Conservation (phyloP, 2,329 filamentous ascomycete species). For the Rhinocladiella similis region DNA sequence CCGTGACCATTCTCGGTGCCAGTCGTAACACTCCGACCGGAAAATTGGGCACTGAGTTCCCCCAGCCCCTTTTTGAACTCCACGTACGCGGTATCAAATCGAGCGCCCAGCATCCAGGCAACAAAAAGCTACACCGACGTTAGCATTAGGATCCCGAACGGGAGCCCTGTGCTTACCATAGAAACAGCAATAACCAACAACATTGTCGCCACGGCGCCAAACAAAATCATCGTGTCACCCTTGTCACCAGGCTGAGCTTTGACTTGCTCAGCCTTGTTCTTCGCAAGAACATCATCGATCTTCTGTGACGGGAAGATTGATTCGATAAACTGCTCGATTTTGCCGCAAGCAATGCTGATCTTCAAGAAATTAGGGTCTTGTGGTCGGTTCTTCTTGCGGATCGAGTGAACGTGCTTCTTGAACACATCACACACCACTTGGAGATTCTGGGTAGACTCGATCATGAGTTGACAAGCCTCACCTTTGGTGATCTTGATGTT, state of each 20-base stretch:
- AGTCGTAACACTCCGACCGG: neutral
- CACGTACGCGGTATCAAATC: slow-evolving; percentile 70
- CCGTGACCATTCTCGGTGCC: slow-evolving; percentile 11
- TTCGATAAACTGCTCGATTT: slow-evolving; percentile 72
- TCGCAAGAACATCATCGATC: slow-evolving; percentile 53
- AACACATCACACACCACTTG: slow-evolving; percentile 79
- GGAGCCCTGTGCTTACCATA: slow-evolving; percentile 67
- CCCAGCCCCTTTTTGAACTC: slow-evolving; percentile 51
- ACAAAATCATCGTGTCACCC: slow-evolving; percentile 62
- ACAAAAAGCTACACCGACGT: slow-evolving; percentile 61
- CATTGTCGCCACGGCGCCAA: slow-evolving; percentile 65
- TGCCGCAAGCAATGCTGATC: slow-evolving; percentile 87
- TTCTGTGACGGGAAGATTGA: slow-evolving; percentile 85
- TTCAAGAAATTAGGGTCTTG: slow-evolving; percentile 88
- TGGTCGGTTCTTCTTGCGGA: slow-evolving; percentile 92
- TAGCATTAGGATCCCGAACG: slow-evolving; percentile 3
- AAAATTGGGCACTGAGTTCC: slow-evolving; percentile 2
- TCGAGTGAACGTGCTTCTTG: slow-evolving; percentile 72
- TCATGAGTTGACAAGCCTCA: slow-evolving; percentile 87
- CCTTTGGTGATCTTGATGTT: slow-evolving; percentile 98
- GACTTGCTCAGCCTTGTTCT: slow-evolving; percentile 48
- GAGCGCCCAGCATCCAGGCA: slow-evolving; percentile 78
- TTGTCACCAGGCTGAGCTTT: slow-evolving; percentile 51
- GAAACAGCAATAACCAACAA: slow-evolving; percentile 68
- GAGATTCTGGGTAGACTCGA: slow-evolving; percentile 88